Conservation (phyloP, 192 early-diverging fungal species). For the Phycomyces nitens region DNA sequence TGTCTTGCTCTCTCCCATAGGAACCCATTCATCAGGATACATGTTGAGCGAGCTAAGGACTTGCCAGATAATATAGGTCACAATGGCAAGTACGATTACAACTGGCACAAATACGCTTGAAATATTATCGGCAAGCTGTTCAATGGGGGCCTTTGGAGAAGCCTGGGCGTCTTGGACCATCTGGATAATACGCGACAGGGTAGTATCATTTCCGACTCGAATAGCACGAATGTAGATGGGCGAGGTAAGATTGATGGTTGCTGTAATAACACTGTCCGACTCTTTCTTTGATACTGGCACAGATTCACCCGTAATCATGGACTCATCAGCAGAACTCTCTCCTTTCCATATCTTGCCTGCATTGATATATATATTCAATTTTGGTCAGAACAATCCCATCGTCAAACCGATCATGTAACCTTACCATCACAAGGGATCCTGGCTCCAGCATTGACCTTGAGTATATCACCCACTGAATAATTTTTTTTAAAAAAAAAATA, state of each 20-base stretch:
- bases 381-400: too few species aligned
- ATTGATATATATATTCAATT: conserved; percentile 17
- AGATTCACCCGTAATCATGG: conserved; percentile 82
- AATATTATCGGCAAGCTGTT: conserved; percentile 60
- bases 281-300: conserved; percentile 56
- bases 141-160: conserved; percentile 59
- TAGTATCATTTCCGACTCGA: conserved; percentile 59
- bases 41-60: conserved; percentile 31
- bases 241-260: conserved; percentile 61
- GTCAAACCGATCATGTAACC: too few species aligned
- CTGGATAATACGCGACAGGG: conserved; percentile 58
- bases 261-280: conserved; percentile 54
- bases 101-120: conserved; percentile 59
- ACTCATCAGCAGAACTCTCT: conserved; percentile 64
- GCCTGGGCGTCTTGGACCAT: conserved; percentile 66
- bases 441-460: conserved; percentile 64
- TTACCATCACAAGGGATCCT: conserved; percentile 75
- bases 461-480: conserved; percentile 63
- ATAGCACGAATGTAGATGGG: conserved; percentile 61
- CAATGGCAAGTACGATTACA: conserved; percentile 55
- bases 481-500: conserved; percentile 21
- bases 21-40: conserved; percentile 40
- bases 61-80: conserved; percentile 56
- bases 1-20: conserved; percentile 41
- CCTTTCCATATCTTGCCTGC: conserved; percentile 45